A percentile compares a stretch with the other conserved stretches of the same genome.
Conservation (phyloP, 208 protist genomes). For the Trypanosoma brucei region DNA sequence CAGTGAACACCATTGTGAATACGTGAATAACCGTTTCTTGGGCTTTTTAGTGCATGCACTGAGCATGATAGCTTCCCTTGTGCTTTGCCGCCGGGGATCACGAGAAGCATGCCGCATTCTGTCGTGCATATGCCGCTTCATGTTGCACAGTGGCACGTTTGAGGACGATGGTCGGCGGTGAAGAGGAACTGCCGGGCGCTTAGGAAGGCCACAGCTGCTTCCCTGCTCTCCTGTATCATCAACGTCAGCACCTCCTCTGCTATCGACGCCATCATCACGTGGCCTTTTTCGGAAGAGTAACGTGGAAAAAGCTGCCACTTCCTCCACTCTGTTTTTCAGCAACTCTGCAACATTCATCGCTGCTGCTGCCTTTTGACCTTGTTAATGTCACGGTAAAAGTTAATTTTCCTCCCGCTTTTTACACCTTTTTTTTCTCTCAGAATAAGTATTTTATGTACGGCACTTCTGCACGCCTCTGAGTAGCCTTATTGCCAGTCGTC, state of each 20-base stretch:
- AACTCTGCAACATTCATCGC: slow-evolving; percentile 45
- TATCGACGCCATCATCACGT: slow-evolving; percentile 6
- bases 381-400: not conserved
- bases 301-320: slow-evolving; percentile 37
- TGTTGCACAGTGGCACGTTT: slow-evolving; percentile 53
- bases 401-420: slow-evolving; percentile 1
- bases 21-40: slow-evolving; percentile 36
- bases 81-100: too few relatives aligned
- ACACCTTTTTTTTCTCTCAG: not conserved
- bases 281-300: slow-evolving; percentile 24
- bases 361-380: not conserved
- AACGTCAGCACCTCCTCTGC: not conserved
- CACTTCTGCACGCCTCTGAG: too few relatives aligned
- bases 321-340: slow-evolving; percentile 27
- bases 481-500: too few relatives aligned
- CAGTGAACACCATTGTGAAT: slow-evolving; percentile 37
- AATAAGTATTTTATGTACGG: too few relatives aligned
- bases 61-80: slow-evolving; percentile 1
- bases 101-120: too few relatives aligned
- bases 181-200: not conserved
- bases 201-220: not conserved
- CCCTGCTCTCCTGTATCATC: not conserved
- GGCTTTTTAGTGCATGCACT: slow-evolving; percentile 24
- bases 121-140: slow-evolving; percentile 20
- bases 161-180: slow-evolving; percentile 69